phyloP scores from a whole-genome alignment of 1,284 basidiomycete genomes.

The Melampsora americana region DNA sequence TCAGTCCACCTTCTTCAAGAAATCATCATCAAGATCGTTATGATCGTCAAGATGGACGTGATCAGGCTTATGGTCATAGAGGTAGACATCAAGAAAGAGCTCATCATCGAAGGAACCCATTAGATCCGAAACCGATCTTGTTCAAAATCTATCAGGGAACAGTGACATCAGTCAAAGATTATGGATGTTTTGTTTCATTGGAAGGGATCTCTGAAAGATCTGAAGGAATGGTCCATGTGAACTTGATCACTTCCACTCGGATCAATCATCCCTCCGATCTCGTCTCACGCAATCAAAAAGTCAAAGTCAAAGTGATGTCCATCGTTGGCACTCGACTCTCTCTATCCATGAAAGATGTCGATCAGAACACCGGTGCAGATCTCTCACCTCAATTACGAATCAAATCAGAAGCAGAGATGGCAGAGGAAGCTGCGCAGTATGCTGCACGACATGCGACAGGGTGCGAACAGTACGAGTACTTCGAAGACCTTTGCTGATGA shows the following conservation, averaged over 20 bases:
- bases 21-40: slow-evolving; percentile 45
- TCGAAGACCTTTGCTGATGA: slow-evolving; percentile 47
- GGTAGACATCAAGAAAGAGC: slow-evolving; percentile 44
- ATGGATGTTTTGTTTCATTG: slow-evolving; percentile 86
- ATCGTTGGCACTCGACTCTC: slow-evolving; percentile 74
- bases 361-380: slow-evolving; percentile 83
- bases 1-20: slow-evolving; percentile 55
- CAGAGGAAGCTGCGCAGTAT: slow-evolving; percentile 67
- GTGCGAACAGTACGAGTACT: slow-evolving; percentile 54
- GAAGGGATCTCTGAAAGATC: slow-evolving; percentile 79
- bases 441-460: slow-evolving; percentile 62
- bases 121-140: slow-evolving; percentile 64
- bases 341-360: slow-evolving; percentile 96
- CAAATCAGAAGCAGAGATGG: slow-evolving; percentile 83
- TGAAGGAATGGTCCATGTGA: slow-evolving; percentile 95
- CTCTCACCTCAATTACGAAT: slow-evolving; percentile 88
- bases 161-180: slow-evolving; percentile 83
- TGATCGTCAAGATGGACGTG: slow-evolving; percentile 49
- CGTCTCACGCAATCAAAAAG: slow-evolving; percentile 73
- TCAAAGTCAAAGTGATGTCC: slow-evolving; percentile 95
- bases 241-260: slow-evolving; percentile 79
- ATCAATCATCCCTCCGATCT: slow-evolving; percentile 83
- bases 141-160: slow-evolving; percentile 93
- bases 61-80: slow-evolving; percentile 18
- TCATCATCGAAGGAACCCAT: slow-evolving; percentile 17